A percentile compares a stretch with the other conserved stretches of the same genome.
Evolutionary conservation across 805 yeast genomes (phyloP).

Genomic region (Lipomyces oligophaga): DNA sequence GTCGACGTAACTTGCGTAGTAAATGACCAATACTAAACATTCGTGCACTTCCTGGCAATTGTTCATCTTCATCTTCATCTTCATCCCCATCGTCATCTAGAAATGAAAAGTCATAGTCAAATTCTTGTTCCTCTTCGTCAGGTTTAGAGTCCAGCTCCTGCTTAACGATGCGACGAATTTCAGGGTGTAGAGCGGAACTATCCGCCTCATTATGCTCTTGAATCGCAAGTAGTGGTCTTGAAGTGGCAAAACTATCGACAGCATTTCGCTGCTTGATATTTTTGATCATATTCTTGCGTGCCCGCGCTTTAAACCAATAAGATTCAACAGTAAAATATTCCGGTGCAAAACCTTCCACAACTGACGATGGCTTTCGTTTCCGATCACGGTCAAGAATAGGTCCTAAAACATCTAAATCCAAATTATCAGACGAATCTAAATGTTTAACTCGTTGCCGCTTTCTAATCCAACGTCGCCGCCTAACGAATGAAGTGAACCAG

Average conservation of each 20-base stretch:
- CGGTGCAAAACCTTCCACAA: slow-evolving; percentile 8
- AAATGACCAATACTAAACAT: slow-evolving; percentile 9
- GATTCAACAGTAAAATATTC: slow-evolving; percentile 19
- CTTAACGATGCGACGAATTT: too few species aligned
- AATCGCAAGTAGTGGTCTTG: too few species aligned
- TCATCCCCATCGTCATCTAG: slow-evolving; percentile 8
- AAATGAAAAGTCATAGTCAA: slow-evolving; percentile 1
- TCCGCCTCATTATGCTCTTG: too few species aligned
- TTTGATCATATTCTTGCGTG: not conserved
- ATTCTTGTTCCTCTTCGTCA: not conserved
- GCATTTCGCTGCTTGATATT: not conserved
- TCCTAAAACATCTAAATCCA: not conserved
- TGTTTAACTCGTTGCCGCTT: slow-evolving; percentile 24
- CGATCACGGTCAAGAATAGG: not conserved
- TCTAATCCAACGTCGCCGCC: slow-evolving; percentile 65
- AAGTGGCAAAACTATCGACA: slow-evolving; percentile 1
- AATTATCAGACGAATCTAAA: not conserved
- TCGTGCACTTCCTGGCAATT: not conserved
- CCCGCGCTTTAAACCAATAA: not conserved
- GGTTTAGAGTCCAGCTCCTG: not conserved
- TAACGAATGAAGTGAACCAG: slow-evolving; percentile 55
- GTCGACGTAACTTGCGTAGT: slow-evolving; percentile 10
- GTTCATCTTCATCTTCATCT: not conserved
- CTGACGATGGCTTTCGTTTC: slow-evolving; percentile 4
- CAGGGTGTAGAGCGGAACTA: too few species aligned